Base-by-base conservation (phyloP, 148 eudicot genomes). In the Simmondsia chinensis region DNA sequence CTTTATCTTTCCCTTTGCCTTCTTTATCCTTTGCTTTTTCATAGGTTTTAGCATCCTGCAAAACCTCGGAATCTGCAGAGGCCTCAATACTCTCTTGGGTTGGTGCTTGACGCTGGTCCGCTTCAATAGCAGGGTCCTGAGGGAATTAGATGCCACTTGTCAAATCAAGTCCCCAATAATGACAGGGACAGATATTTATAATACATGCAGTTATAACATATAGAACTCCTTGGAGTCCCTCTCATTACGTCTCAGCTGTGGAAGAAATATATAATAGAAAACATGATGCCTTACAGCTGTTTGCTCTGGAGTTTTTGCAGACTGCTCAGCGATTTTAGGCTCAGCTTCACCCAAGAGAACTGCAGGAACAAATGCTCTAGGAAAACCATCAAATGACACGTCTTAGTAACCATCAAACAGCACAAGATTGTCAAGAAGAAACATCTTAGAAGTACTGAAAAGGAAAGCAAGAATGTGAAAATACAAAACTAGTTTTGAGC, bases 281-380 rank as follows among this genome's bases (percentile, higher is more conserved):
- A 27, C 25, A 46, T 19, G 31, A 51, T 25, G 50, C 46, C 84
- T 68, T 79, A 84, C 95, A 60, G 66, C 36, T 55, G 77, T 46
- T 52, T 60, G 84, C 16, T 85, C 97, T 58, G 64, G 93, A 33
- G 57, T 31, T 78, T 74, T 89, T 34, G 85, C 36, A 20, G 87
- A 70, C 60, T 75, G 91, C 45, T 89, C 97, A 60, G 63, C 74
- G 44, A 25, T 65, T 69, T 89, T 89, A 27, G 80, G 54, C 53
- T 89, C 93, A 27, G 88, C 63, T 64, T 84, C 97, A 46, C 97
- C 97, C 65, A 89, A 63, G 50, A 89, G 61, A 35, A 89, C 95
- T 16, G 95, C 97, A n/a, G 97, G 97, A 51, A 89, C 97, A 76
- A 81, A 85, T 52, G 97, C 97, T 64, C 97, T 89, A 74, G 49